These are phyloP conservation scores for Dianthus caryophyllus DNA, from an alignment of 148 eudicot species.

Conservation along the genomic window DNA sequence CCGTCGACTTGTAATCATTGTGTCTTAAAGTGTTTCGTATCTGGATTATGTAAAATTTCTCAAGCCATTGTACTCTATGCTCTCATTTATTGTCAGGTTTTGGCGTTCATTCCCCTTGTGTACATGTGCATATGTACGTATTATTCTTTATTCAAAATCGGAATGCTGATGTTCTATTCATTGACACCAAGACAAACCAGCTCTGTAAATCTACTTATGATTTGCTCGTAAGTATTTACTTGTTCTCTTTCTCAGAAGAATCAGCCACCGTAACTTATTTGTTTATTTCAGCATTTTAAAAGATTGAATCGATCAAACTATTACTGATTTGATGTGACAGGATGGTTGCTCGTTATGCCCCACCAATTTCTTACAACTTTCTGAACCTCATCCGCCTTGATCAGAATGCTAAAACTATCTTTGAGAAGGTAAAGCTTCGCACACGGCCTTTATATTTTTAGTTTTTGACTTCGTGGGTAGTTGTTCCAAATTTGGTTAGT, in stretches of 20 bases:
- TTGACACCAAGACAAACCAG: slow-evolving; percentile 90
- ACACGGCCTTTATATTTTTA: background rate
- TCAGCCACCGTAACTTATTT: background rate
- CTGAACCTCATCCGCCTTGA: slow-evolving; percentile 74
- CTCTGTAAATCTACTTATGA: slow-evolving; percentile 90
- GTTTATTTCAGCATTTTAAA: background rate
- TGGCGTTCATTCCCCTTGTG: slow-evolving; percentile 87
- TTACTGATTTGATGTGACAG: slow-evolving; percentile 34
- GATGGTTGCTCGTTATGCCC: slow-evolving; percentile 99
- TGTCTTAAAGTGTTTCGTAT: background rate
- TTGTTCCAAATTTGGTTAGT: too few relatives aligned
- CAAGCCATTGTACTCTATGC: background rate
- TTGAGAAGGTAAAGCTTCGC: slow-evolving; percentile 54
- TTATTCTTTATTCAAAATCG: slow-evolving; percentile 76
- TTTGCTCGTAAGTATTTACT: slow-evolving; percentile 72
- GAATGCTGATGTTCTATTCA: slow-evolving; percentile 87
- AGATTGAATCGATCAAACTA: background rate
- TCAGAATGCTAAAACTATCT: slow-evolving; percentile 62
- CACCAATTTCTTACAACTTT: slow-evolving; percentile 88
- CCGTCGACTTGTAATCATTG: background rate
- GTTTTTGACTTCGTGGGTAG: too few relatives aligned
- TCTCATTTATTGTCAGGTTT: slow-evolving; percentile 42
- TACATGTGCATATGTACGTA: slow-evolving; percentile 95
- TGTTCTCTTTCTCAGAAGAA: slow-evolving; percentile 7
- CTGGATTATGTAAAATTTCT: too few relatives aligned